phyloP scores from a whole-genome alignment of 140 eudicot genomes.

The Senecio squalidus region DNA sequence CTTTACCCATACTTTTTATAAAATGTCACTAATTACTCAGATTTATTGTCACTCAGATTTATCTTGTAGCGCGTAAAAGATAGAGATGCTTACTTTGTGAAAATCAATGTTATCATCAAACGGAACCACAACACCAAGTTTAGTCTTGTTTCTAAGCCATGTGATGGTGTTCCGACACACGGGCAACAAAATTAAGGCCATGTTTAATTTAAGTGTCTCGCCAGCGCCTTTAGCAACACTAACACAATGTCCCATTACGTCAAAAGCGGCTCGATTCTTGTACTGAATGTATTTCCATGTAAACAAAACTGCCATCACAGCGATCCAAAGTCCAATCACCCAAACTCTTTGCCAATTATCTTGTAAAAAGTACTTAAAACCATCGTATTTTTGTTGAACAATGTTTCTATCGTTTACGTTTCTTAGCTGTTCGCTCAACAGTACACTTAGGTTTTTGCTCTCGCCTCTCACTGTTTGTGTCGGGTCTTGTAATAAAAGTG shows the following conservation, averaged over 20 bases:
- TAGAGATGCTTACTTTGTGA: slow-evolving; percentile 50
- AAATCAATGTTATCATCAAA: slow-evolving; percentile 79
- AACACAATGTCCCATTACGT: slow-evolving; percentile 68
- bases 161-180: slow-evolving; percentile 82
- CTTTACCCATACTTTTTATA: too few relatives aligned
- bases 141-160: slow-evolving; percentile 74
- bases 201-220: slow-evolving; percentile 74
- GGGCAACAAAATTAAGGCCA: slow-evolving; percentile 75
- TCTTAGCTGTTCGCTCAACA: slow-evolving; percentile 61
- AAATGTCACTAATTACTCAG: neutral
- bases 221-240: slow-evolving; percentile 75
- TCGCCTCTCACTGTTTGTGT: slow-evolving; percentile 45
- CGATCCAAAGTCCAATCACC: slow-evolving; percentile 72
- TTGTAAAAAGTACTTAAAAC: slow-evolving; percentile 38
- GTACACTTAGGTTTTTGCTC: slow-evolving; percentile 49
- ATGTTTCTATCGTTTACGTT: slow-evolving; percentile 25
- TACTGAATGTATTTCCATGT: slow-evolving; percentile 57
- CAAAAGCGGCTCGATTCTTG: slow-evolving; percentile 39
- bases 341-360: slow-evolving; percentile 75
- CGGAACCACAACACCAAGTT: slow-evolving; percentile 52
- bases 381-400: slow-evolving; percentile 27
- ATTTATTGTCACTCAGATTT: too few relatives aligned
- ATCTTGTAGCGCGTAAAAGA: too few relatives aligned
- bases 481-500: slow-evolving; percentile 62
- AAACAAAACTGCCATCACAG: slow-evolving; percentile 54